Percentiles rank a stretch among this genome's conserved stretches.
These are phyloP conservation scores for Jackrogersella minutella DNA, from an alignment of 495 filamentous ascomycete genomes.

Conservation along the genomic window DNA sequence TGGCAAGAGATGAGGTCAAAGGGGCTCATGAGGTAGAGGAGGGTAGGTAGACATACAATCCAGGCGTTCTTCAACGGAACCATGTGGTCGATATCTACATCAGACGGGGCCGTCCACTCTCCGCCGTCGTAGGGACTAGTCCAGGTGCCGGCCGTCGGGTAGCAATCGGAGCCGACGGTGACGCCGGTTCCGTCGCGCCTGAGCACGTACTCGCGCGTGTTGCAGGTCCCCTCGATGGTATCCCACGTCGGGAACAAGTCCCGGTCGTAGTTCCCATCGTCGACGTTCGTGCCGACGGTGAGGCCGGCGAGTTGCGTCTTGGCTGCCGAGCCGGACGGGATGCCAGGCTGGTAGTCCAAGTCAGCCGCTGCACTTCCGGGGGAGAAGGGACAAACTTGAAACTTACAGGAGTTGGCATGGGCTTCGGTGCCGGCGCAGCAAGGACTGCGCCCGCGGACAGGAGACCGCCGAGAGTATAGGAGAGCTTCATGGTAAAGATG, in stretches of 20 bases:
- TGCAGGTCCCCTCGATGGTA: conserved; percentile 67
- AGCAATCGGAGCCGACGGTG: conserved; percentile 58
- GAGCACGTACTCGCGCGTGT: conserved; percentile 70
- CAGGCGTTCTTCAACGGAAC: conserved; percentile 78
- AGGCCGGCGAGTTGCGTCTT: conserved; percentile 62
- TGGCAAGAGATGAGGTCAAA: no score
- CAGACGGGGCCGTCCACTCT: conserved; percentile 69
- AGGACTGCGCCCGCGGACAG: conserved; percentile 40
- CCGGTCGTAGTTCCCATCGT: conserved; percentile 65
- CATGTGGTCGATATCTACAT: conserved; percentile 80
- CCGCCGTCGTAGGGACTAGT: conserved; percentile 72
- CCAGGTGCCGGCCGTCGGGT: conserved; percentile 68
- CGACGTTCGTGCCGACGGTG: conserved; percentile 60
- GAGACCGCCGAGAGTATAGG: conserved; percentile 25
- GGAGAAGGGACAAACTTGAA: no score
- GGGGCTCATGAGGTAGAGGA: no score
- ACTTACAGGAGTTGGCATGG: conserved; percentile 47
- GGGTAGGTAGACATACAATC: conserved; percentile 60
- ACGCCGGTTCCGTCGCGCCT: conserved; percentile 72
- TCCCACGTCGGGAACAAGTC: conserved; percentile 74
- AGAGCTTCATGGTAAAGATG: conserved; percentile 38
- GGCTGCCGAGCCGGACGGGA: conserved; percentile 64
- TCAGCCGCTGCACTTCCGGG: no score
- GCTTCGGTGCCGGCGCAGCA: conserved; percentile 43
- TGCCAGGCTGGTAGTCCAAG: conserved; percentile 55